Percentiles rank a stretch among this genome's conserved stretches.
phyloP scores from a whole-genome alignment of 805 yeast genomes.

The Sugiyamaella smithiae region DNA sequence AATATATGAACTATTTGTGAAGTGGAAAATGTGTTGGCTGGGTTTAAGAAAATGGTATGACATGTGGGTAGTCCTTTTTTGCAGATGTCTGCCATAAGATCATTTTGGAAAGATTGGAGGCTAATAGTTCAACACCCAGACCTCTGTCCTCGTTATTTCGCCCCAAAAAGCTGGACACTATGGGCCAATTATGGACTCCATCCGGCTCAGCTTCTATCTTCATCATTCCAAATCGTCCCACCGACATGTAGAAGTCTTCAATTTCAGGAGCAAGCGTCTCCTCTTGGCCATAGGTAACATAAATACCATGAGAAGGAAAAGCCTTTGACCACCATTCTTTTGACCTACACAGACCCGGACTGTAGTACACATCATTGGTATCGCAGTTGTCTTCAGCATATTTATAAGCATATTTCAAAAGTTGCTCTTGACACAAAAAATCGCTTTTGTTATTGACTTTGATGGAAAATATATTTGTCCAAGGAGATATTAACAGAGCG shows the following conservation, averaged over 20 bases:
- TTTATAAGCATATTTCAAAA: constrained; percentile 14
- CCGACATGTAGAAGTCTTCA: constrained; percentile 31
- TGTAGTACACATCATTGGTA: constrained; percentile 29
- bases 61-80: no score
- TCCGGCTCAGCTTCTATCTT: constrained; percentile 35
- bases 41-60: no score
- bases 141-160: constrained; percentile 44
- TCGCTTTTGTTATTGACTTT: constrained; percentile 19
- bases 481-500: constrained; percentile 36
- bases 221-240: constrained; percentile 33
- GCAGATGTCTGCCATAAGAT: constrained; percentile 40
- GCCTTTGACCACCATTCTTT: constrained; percentile 41
- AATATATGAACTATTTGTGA: no score
- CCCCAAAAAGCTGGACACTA: constrained; percentile 42
- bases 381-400: constrained; percentile 20
- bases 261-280: constrained; percentile 43
- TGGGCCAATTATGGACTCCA: constrained; percentile 50
- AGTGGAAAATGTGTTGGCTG: no score
- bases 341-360: constrained; percentile 35
- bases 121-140: constrained; percentile 39
- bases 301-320: constrained; percentile 42
- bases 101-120: constrained; percentile 45
- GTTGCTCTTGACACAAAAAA: constrained; percentile 18
- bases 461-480: constrained; percentile 23
- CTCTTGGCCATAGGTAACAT: constrained; percentile 43